Conservation (phyloP, 2,329 filamentous ascomycete genomes). For the Ophiostoma sp. region DNA sequence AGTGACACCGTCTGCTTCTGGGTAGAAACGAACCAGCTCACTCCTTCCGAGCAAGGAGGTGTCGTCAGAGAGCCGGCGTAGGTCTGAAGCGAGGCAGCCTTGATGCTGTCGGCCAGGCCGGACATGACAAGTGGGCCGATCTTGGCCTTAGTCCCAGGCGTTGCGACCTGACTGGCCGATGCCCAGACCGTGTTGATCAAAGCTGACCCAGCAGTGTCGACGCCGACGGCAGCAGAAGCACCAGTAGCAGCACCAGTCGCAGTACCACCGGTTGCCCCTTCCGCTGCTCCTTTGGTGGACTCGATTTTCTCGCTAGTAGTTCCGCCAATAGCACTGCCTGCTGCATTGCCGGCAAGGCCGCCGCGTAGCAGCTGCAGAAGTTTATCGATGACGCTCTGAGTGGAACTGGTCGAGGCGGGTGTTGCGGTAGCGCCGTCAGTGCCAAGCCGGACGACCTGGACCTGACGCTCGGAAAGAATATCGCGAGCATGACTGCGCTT, state of each 20-base stretch:
- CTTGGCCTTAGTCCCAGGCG: constrained; percentile 39
- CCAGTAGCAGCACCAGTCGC: constrained; percentile 34
- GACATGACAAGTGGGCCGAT: constrained; percentile 42
- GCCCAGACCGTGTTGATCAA: constrained; percentile 46
- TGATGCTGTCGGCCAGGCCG: constrained; percentile 37
- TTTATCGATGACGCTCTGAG: neutral
- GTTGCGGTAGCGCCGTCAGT: neutral
- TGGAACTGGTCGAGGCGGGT: neutral
- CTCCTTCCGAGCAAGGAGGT: constrained; percentile 45
- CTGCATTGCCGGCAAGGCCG: constrained; percentile 31
- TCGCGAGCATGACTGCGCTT: constrained; percentile 23
- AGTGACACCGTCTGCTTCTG: constrained; percentile 37
- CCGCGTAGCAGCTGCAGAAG: constrained; percentile 28
- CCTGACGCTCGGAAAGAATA: constrained; percentile 13
- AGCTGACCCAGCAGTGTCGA: constrained; percentile 32
- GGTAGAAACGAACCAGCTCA: constrained; percentile 45
- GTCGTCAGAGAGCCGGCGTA: constrained; percentile 47
- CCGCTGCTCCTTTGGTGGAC: neutral
- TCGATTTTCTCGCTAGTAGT: constrained; percentile 34
- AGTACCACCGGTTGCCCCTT: neutral
- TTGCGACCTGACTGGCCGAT: constrained; percentile 38
- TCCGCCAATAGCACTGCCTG: neutral
- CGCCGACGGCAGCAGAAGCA: neutral
- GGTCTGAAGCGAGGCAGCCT: constrained; percentile 37
- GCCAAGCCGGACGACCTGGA: constrained; percentile 10